Evolutionary conservation across 2,329 filamentous ascomycete species (phyloP), one percentile per base, ranked within the genome.

Genomic region (Onygenales sp.): DNA sequence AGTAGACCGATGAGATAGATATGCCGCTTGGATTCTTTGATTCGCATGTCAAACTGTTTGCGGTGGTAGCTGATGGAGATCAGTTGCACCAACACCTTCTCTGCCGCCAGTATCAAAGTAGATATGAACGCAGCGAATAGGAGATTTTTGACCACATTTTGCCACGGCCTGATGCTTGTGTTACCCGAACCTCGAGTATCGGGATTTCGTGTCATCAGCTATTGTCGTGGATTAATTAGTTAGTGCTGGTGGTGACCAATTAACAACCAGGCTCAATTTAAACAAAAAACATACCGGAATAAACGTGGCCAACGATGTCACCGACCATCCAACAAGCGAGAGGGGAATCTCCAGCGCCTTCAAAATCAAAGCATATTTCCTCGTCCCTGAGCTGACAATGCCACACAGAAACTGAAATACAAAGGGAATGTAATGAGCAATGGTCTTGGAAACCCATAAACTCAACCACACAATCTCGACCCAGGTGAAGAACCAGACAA

Each of bases 1-100:
- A 98, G 82, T 33, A 93, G 74, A 14, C 87, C 85, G 2, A 98
- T 77, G 2, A 97, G 80, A 64, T 83, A 80, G 47, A 97, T 81
- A 60, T 92, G 88, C 53, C 82, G 85, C 75, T 98, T 97, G 27
- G 90, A 95, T 42, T 89, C 85, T 68, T 88, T 87, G 76, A 98
- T 97, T 64, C 78, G 78, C 11, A 75, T 60, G 56, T 83, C 79
- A 64, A 85, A 85, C 57, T 84, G 82, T 67, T 84, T 84, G 53
- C 81, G 77, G 65, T 85, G 82, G 62, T 85, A 85, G 67, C 80
- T 83, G 71, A 85, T 83, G 42, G 79, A 83, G 63, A 85, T 84
- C 59, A 85, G 72, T 65, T 84, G 82, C 43, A 85, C 78, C 52
- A 84, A 67, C 39, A 80, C 61, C 63, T 83, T 83, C 62, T 85